Base-by-base conservation (phyloP, 805 yeast species). In the Lachancea kluyveri region DNA sequence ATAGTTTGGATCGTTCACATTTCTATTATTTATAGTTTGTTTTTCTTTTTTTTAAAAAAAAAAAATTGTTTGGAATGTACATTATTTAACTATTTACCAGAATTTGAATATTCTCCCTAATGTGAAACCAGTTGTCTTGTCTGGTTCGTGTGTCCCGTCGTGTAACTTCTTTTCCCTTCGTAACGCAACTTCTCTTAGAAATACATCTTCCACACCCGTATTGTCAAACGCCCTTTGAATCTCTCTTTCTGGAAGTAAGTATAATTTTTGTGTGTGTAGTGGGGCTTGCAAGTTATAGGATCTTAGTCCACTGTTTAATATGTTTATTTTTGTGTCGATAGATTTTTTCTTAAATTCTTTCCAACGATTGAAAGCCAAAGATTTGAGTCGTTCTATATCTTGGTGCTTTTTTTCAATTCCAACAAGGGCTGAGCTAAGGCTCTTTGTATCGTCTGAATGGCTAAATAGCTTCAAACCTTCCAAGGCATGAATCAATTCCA, bases 211-310 rank as follows among this genome's bases (percentile, higher is more conserved):
- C 3, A 47, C 37, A 15, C 48, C 45, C 2, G 64, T 68, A 8
- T 60, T 42, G 5, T 45, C 43, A 37, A 62, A 68, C 30, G 67
- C 64, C 17, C 47, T 36, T 8, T 50, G 48, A 10, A 73, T 42
- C 46, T 77, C 83, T 11, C 51, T 57, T 4, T 67, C 72, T 3
- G 54, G 40, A 1, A 53, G 7, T 9, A 77, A 46, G 40, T 77
- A 77, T n/a, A 73, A 54, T 37, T 67, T 70, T 30, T 79, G 75
- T 0, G 82, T 73, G 0, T 77, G 58, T 28, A 68, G 40, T 0
- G 84, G 84, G 0, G 84, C 81, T 42, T 76, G 82, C 10, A 77
- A 43, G 42, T 77, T 77, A 43, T 77, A 77, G 0, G 77, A 70
- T 9, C 83, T 54, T 8, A 77, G 60, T 2, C 60, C 58, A 37